Percentiles rank a stretch among this genome's conserved stretches.
Evolutionary conservation across 148 eudicot species (phyloP).

Genomic region (Cornus suecica): DNA sequence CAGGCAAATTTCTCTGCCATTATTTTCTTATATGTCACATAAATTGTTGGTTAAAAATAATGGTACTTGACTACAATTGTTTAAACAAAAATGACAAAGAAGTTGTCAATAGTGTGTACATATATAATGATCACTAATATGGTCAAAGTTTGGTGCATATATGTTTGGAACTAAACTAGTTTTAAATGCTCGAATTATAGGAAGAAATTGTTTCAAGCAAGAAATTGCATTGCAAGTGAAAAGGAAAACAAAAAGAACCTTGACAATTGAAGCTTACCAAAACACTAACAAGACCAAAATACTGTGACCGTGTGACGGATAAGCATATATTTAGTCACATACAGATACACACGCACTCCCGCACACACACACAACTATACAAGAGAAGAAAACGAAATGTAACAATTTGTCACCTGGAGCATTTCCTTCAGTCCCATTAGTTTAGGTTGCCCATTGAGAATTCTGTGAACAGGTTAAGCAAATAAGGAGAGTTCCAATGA

Average conservation of each 20-base stretch:
- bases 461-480: conserved; percentile 41
- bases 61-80: too few species aligned
- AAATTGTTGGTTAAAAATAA: too few species aligned
- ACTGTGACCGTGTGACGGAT: background rate
- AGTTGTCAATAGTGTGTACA: too few species aligned
- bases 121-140: too few species aligned
- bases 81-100: too few species aligned
- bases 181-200: too few species aligned
- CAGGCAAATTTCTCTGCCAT: too few species aligned
- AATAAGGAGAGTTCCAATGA: background rate
- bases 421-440: conserved; percentile 86
- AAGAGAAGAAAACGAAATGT: background rate
- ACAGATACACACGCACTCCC: too few species aligned
- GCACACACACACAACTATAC: too few species aligned
- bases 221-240: background rate
- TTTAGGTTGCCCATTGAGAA: conserved; percentile 85
- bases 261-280: background rate
- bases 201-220: background rate
- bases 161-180: too few species aligned
- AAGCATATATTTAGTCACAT: background rate
- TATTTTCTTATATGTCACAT: too few species aligned
- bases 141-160: too few species aligned
- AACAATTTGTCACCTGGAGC: conserved; percentile 61
- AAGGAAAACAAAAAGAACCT: background rate
- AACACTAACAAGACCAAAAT: background rate